phyloP scores from a whole-genome alignment of 2,329 filamentous ascomycete genomes.

The Xylaria sp. region DNA sequence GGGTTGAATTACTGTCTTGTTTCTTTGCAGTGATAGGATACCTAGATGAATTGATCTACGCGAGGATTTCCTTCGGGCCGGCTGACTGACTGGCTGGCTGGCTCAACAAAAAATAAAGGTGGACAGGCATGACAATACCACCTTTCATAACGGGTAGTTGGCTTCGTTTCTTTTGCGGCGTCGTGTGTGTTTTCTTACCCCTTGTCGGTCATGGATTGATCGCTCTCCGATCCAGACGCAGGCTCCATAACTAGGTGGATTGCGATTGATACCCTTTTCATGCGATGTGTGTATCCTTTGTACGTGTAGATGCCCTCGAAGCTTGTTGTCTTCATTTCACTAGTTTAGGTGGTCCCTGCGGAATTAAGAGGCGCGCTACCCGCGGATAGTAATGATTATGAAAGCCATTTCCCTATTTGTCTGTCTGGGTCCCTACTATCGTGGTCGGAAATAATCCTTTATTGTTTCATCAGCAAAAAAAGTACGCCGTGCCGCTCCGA shows the following conservation, averaged over 20 bases:
- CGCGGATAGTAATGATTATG: background rate
- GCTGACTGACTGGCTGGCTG: background rate
- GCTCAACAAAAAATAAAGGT: background rate
- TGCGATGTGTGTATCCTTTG: background rate
- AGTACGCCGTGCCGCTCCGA: too few species aligned
- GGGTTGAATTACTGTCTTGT: background rate
- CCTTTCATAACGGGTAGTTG: background rate
- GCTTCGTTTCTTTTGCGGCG: background rate
- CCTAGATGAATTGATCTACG: background rate
- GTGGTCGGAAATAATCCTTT: background rate
- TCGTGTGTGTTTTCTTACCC: background rate
- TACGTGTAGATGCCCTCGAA: background rate
- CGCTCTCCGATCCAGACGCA: background rate
- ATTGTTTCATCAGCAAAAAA: background rate
- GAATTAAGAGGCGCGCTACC: conserved; percentile 6
- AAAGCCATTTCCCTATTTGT: background rate
- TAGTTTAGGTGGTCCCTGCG: background rate
- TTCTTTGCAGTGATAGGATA: background rate
- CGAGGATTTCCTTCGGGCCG: background rate
- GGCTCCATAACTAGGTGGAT: background rate
- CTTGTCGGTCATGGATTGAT: background rate
- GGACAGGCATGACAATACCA: background rate
- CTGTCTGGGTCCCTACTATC: background rate
- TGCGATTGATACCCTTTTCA: background rate
- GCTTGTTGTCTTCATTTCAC: too few species aligned